Evolutionary conservation across 257 asterid species (phyloP).

Genomic region (Solanum arcanum): DNA sequence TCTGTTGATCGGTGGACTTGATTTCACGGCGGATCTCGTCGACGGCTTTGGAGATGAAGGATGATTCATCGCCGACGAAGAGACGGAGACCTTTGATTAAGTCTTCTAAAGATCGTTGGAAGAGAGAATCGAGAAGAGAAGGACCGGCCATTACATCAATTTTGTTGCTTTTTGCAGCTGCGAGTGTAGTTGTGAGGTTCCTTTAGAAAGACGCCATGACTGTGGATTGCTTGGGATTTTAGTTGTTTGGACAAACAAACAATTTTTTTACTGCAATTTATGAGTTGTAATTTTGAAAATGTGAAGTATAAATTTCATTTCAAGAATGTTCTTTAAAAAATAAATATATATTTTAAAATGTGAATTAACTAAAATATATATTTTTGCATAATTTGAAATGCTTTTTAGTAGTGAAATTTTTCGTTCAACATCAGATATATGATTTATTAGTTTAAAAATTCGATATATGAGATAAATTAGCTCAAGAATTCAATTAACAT

Average conservation of each 20-base stretch:
- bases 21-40: constrained; percentile 93
- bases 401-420: background rate
- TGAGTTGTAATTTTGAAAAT: background rate
- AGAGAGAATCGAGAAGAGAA: constrained; percentile 77
- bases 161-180: background rate
- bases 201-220: background rate
- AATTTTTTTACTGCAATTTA: background rate
- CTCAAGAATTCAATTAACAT: no score
- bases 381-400: background rate
- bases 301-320: background rate
- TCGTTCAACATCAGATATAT: no score
- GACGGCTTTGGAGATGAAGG: constrained; percentile 46
- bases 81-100: constrained; percentile 67
- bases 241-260: background rate
- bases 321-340: background rate
- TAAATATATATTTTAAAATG: background rate
- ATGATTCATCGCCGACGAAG: constrained; percentile 26
- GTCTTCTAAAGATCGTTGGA: constrained; percentile 77
- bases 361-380: background rate
- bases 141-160: constrained; percentile 36
- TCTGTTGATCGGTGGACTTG: constrained; percentile 63
- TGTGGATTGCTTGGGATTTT: background rate
- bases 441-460: no score
- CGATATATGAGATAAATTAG: no score
- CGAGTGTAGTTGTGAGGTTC: background rate